A percentile compares a stretch with the other conserved stretches of the same genome.
These are phyloP conservation scores for Austroboletus olivaceoglutinosus DNA, from an alignment of 1,284 basidiomycete species.

Conservation along the genomic window DNA sequence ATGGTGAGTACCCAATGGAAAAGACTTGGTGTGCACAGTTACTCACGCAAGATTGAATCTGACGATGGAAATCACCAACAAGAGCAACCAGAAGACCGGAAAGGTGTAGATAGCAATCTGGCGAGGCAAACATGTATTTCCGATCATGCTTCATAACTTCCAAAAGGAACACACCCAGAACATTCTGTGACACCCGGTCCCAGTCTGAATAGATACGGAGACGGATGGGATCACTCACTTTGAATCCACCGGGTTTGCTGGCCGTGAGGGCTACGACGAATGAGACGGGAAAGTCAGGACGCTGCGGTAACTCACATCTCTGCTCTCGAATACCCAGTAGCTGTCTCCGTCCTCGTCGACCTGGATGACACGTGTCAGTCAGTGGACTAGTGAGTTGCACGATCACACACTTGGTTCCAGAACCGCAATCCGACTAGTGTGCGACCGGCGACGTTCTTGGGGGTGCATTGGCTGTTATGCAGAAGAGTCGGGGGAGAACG, in stretches of 20 bases:
- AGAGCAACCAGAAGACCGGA: constrained; percentile 80
- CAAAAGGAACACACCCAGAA: constrained; percentile 67
- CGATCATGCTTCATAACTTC: background rate
- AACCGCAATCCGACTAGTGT: constrained; percentile 90
- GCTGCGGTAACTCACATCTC: constrained; percentile 65
- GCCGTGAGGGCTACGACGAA: constrained; percentile 72
- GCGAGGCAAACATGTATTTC: constrained; percentile 10
- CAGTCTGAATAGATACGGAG: constrained; percentile 1
- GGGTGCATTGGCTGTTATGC: background rate
- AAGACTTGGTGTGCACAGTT: constrained; percentile 1
- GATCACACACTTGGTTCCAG: constrained; percentile 81
- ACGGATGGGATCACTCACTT: constrained; percentile 52
- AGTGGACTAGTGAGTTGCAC: background rate
- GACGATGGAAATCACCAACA: constrained; percentile 85
- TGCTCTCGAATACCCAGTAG: constrained; percentile 93
- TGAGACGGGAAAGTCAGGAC: constrained; percentile 5
- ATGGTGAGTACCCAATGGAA: constrained; percentile 6
- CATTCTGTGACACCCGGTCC: constrained; percentile 62
- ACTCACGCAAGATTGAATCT: constrained; percentile 84
- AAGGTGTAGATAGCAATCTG: constrained; percentile 89
- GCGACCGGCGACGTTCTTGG: constrained; percentile 86
- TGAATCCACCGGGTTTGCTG: constrained; percentile 87
- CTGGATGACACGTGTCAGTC: constrained; percentile 35
- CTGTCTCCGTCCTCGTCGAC: constrained; percentile 95
- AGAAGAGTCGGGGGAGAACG: background rate